Conservation (phyloP, 768 basidiomycete genomes). For the Suillus paluster region DNA sequence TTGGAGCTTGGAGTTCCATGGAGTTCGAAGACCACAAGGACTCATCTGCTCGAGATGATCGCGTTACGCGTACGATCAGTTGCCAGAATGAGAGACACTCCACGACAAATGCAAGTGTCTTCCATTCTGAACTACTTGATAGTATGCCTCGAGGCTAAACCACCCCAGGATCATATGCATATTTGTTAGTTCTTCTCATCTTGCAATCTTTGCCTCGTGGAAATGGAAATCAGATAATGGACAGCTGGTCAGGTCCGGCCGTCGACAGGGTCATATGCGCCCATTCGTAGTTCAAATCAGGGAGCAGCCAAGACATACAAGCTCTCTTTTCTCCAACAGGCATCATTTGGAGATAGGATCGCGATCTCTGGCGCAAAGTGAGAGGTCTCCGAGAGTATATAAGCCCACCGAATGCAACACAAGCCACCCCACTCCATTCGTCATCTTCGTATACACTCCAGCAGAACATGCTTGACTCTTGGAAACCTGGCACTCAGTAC, state of each 20-base stretch:
- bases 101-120: not conserved
- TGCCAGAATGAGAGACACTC: not conserved
- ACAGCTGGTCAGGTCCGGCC: not conserved
- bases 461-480: slow-evolving; percentile 46
- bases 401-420: not conserved
- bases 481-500: slow-evolving; percentile 72
- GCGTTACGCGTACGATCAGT: not conserved
- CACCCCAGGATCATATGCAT: not conserved
- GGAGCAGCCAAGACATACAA: not conserved
- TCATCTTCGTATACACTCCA: not conserved
- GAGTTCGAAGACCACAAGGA: not conserved
- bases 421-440: not conserved
- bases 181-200: too few species aligned
- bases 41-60: not conserved
- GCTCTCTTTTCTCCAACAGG: not conserved
- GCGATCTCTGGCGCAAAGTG: not conserved
- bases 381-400: not conserved
- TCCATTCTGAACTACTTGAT: not conserved
- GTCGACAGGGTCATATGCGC: not conserved
- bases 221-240: slow-evolving; percentile 3
- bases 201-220: slow-evolving; percentile 1
- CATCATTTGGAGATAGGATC: not conserved
- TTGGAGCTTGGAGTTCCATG: not conserved
- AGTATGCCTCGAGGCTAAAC: not conserved
- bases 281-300: not conserved